phyloP scores from a whole-genome alignment of 441 rosid genomes.

The Corymbia citriodora region DNA sequence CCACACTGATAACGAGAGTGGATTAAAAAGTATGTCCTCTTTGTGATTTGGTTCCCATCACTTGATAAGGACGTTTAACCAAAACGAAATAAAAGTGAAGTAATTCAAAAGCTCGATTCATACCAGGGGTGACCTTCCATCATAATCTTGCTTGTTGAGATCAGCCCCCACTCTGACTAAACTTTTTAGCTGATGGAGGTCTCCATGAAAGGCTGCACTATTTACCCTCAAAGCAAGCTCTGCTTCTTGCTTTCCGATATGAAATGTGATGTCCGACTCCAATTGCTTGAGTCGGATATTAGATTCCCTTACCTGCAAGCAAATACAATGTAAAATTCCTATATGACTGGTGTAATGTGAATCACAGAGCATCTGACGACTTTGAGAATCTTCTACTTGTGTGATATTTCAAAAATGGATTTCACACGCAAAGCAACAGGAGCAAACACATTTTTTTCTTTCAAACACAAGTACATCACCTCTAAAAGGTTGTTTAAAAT shows the following conservation, averaged over 20 bases:
- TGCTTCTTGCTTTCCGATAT: constrained; percentile 90
- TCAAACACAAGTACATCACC: constrained; percentile 28
- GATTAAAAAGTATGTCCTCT: neutral
- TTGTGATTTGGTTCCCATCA: neutral
- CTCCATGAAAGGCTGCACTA: constrained; percentile 83
- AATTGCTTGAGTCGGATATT: constrained; percentile 60
- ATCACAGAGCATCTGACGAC: neutral
- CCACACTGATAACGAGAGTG: neutral
- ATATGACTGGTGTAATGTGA: neutral
- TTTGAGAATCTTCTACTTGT: neutral
- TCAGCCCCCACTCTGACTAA: constrained; percentile 88
- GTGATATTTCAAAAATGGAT: neutral
- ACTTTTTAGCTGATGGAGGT: constrained; percentile 63
- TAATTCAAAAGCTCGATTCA: neutral
- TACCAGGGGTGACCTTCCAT: constrained; percentile 91
- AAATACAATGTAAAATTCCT: neutral
- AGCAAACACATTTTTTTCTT: neutral
- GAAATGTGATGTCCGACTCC: constrained; percentile 75
- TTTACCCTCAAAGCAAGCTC: constrained; percentile 91
- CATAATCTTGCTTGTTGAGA: constrained; percentile 84
- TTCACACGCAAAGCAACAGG: neutral
- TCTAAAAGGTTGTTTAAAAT: constrained; percentile 75
- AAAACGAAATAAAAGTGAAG: neutral
- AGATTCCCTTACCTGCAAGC: constrained; percentile 65
- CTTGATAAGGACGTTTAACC: neutral